Percentiles rank a stretch among this genome's conserved stretches.
Evolutionary conservation across 495 filamentous ascomycete species (phyloP).

Genomic region (Penicillium herquei): DNA sequence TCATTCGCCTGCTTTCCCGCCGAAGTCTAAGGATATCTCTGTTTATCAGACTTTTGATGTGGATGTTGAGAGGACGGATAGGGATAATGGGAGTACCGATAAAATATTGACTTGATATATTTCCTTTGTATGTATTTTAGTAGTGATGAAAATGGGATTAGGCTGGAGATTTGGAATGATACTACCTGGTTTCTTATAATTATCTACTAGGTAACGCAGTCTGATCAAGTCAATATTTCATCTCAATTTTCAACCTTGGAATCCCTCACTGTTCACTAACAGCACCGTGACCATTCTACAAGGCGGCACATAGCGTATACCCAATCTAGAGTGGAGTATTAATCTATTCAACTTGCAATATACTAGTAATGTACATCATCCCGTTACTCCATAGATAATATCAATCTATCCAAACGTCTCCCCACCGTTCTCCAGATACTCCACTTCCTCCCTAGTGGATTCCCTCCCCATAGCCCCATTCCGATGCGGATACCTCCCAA

Average conservation of each 20-base stretch:
- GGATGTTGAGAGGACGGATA: slow-evolving; percentile 7
- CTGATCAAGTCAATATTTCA: no score
- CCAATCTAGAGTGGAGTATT: no score
- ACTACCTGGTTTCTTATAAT: no score
- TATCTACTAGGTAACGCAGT: no score
- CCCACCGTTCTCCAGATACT: slow-evolving; percentile 26
- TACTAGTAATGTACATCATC: neutral
- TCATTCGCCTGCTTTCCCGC: neutral
- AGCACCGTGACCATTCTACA: no score
- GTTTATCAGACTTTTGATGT: slow-evolving; percentile 10
- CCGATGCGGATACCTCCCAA: slow-evolving; percentile 29
- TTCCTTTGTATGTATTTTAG: no score
- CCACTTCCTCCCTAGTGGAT: slow-evolving; percentile 21
- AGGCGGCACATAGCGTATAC: no score
- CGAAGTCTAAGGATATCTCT: slow-evolving; percentile 8
- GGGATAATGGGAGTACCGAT: slow-evolving; percentile 3
- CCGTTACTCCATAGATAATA: neutral
- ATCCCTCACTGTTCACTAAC: no score
- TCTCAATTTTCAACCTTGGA: no score
- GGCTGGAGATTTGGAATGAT: no score
- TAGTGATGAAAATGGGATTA: no score
- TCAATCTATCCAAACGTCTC: slow-evolving; percentile 21
- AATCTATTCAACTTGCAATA: neutral
- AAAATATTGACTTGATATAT: slow-evolving; percentile 1
- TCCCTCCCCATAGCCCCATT: slow-evolving; percentile 21